Base-by-base conservation (phyloP, 768 basidiomycete species). In the Lactifluus piperatus region DNA sequence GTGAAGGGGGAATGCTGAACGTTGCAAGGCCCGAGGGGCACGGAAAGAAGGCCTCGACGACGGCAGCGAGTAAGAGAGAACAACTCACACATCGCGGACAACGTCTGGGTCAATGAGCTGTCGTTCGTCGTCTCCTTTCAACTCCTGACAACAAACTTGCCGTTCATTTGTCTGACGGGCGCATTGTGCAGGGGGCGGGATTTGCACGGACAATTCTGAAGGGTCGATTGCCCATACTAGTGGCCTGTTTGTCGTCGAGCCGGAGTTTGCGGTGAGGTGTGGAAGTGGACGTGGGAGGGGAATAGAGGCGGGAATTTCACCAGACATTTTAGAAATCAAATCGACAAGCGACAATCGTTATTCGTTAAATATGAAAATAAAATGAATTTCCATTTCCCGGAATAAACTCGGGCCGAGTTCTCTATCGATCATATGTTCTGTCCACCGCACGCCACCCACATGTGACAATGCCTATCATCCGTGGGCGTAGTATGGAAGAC, bases 71-170 rank as follows among this genome's bases (percentile, higher is more conserved):
- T 13, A 18, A 47, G 46, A 24, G 11, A 14, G 29, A 41, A 41
- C 32, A 4, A 74, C 88, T 69, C 68, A 92, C 91, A 91, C 82
- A 63, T 94, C 92, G 8, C 91, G 84, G 20, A 95, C 80, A 48
- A 94, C 74, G 62, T 94, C 92, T 0, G 94, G 93, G 68, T 95
- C 82, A 37, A 95, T 75, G 37, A 97, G 79, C 0, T 81, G 86
- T 26, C 92, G 80, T 58, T 92, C 85, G 49, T 92, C 89, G 13
- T 85, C 81, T 51, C 75, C 81, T 68, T 83, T 91, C 58, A 95
- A 81, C 55, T 94, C 90, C 67, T 91, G 88, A 76, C 93, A 97
- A 73, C 94, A 95, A 4, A 93, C 72, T 51, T 79, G 81, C 46
- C 73, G 58, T 11, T 73, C 74, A 32, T 79, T 77, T 32, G 74